Evolutionary conservation across 176 grass and related monocot genomes (phyloP).

Genomic region (Otatea glauca): DNA sequence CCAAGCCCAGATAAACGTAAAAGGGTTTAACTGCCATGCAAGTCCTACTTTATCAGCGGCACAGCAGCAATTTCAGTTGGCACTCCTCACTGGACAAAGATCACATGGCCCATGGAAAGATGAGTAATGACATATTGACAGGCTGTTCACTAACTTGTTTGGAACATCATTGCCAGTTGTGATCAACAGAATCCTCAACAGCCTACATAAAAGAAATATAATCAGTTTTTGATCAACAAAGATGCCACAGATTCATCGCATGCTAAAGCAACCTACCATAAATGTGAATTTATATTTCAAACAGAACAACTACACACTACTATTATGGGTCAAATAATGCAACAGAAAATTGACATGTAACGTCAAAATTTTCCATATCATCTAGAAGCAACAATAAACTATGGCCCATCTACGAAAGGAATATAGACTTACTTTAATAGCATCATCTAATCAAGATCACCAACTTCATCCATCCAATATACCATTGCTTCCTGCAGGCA

Average conservation of each 20-base stretch:
- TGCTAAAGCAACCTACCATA: background rate
- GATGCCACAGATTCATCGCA: background rate
- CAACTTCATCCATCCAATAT: background rate
- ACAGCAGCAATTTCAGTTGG: background rate
- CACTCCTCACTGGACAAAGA: background rate
- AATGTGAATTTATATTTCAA: conserved; percentile 10
- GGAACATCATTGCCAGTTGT: conserved; percentile 15
- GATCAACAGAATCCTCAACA: conserved; percentile 31
- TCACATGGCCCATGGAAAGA: background rate
- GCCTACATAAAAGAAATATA: conserved; percentile 32
- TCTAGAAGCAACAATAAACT: background rate
- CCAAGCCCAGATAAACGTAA: background rate
- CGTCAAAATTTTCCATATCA: background rate
- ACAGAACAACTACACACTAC: background rate
- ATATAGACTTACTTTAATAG: conserved; percentile 29
- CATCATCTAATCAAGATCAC: conserved; percentile 34
- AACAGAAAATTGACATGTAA: background rate
- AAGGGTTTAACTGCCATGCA: background rate
- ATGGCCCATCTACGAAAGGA: conserved; percentile 10
- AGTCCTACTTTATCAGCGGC: background rate
- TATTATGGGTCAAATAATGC: background rate
- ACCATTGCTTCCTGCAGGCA: conserved; percentile 27
- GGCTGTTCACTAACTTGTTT: background rate
- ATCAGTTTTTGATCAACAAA: background rate
- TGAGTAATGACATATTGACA: background rate